Base-by-base conservation (phyloP, 805 yeast genomes). In the Ogataea trehalophila region DNA sequence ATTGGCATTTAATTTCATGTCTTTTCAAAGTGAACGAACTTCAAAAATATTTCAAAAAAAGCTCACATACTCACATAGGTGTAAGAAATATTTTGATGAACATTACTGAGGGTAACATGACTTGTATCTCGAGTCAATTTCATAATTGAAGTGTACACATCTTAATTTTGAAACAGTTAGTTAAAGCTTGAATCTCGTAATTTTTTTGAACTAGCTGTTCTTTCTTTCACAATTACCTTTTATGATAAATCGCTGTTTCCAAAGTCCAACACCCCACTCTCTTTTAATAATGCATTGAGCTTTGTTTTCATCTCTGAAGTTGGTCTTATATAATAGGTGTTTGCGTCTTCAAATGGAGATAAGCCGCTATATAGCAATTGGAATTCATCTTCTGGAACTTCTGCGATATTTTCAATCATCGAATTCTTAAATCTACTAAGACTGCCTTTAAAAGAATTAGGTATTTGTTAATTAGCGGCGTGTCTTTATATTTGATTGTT, bases 71-170 rank as follows among this genome's bases (percentile, higher is more conserved):
- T 89, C 94, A 66, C 98, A 94, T 15, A 92, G 76, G 59, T 82
- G 83, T 41, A 94, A 68, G 2, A 81, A 75, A 38, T 71, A 70
- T 40, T 81, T 77, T 31, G 74, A 74, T 39, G 87, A 79, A 59
- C 81, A 87, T 58, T 87, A 94, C 50, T 86, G 90, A 0, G 98
- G 97, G 61, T 87, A 94, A 1, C 98, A 98, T 0, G 97, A 83
- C 3, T 87, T 79, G 65, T 87, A 91, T 96, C 97, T 89, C 0
- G 97, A 87, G 50, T 85, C 86, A 26, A 94, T 87, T 61, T 85
- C 90, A 63, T 68, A 79, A 39, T 76, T 76, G 53, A 91, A 81
- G 56, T 83, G 89, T 23, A 91, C 82, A 47, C 77, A 78, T 42
- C 76, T 73, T 38, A 86, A 76, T 48, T 75, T 72, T 22, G 76